Base-by-base conservation (phyloP, 352 stramenopile species). In the Pythium phragmiticola region DNA sequence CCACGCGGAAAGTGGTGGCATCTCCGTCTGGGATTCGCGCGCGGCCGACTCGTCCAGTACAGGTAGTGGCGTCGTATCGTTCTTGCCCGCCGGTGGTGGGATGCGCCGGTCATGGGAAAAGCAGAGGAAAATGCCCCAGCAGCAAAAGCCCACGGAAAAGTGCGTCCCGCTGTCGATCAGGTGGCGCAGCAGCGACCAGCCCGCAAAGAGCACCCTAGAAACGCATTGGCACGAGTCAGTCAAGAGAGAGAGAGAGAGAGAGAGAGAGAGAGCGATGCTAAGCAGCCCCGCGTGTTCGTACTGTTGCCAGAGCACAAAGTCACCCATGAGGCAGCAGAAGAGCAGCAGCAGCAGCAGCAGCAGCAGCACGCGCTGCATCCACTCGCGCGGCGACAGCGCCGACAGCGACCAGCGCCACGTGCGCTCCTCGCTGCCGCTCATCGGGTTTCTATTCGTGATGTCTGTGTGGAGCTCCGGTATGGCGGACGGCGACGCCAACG, bases 161-260 rank as follows among this genome's bases (percentile, higher is more conserved):
- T 92, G 83, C 46, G 77, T 81, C 16, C 47, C 63, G 53, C 75
- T 89, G 69, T 92, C 83, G n/a, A 88, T 65, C 11, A 90, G 36
- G 43, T 90, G 80, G 7, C 79, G 79, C 34, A 89, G 43, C 39
- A 89, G 59, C 56, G 63, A 64, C 66, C 66, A 73, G 30, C 23
- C 46, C 33, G 66, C 17, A 43, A 69, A 55, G n/a, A 66, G 16
- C n/a, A 73, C 50, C 51, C 58, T 71, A 36, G 2, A 21, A 14
- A 26, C 39, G 46, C 2, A 54, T 11, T 4, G 8, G 60, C 26
- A 50, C 3, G 37, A 17, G 26, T 47, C 4, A 49, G 37, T 26
- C n/a, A 16, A 23, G 41, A 30, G 7, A 37, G 47, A 11, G 9
- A 11, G 2, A 16, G 8, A 48, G 21, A 42, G 57, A 53, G 34